Base-by-base conservation (phyloP, 2,329 filamentous ascomycete species). In the Trichoderma koningii region DNA sequence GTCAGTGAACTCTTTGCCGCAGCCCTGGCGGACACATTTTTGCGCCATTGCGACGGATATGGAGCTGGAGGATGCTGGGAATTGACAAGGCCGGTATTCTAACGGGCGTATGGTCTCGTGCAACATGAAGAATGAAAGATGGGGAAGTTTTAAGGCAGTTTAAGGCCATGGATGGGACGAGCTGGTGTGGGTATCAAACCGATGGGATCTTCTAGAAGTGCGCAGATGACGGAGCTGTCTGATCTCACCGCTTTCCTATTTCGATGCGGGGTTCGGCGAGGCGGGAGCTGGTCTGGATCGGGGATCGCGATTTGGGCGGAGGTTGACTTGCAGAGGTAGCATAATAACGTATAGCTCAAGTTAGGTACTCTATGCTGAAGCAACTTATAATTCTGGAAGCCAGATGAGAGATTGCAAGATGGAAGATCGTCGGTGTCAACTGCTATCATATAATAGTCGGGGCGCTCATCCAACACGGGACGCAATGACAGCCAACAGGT, bases 21-120 rank as follows among this genome's bases (percentile, higher is more conserved):
- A 99, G 76, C 93, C 93, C 79, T 96, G 93, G 81, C 97, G 95
- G 66, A 97, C 92, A 78, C 95, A 99, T 81, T 96, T 98, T 73
- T 88, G 85, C 65, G 89, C 82, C 88, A 91, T 91, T 67, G 64
- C 68, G 69, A 42, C n/a, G 3, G 21, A 15, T 6, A 55, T n/a
- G n/a, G 26, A 30, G 23, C 34, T 38, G 34, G 12, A 34, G 7
- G 30, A 34, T 7, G 10, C 10, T 34, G 34, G 14, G 34, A 38
- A 14, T 38, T 10, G 34, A 38, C 2, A 5, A 7, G 30, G 44
- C 14, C 30, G 19, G 28, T 41, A 26, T 50, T 64, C 23, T 42
- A 50, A 42, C 38, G n/a, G 30, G 10, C 19, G 19, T 30, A 38
- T 55, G 5, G 14, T 38, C 47, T 45, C 38, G 41, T 38, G 50